These are phyloP conservation scores for Histomonas meleagridis DNA, from an alignment of 208 protist species.

Conservation along the genomic window DNA sequence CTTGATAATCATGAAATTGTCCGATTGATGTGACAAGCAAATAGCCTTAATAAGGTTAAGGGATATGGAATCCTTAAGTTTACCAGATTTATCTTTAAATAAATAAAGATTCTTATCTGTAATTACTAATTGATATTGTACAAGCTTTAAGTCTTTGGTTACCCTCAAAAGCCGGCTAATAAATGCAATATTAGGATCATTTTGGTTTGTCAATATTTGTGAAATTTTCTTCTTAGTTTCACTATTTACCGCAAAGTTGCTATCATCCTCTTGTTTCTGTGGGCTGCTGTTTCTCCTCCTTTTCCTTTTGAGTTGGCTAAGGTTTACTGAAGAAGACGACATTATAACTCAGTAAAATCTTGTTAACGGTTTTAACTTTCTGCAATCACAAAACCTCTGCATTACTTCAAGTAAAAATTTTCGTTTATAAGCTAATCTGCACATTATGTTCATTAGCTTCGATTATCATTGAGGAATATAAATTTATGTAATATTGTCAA, in stretches of 20 bases:
- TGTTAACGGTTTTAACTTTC: no score
- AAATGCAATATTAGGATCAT: not conserved
- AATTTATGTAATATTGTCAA: no score
- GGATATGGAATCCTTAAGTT: not conserved
- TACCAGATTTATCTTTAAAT: conserved; percentile 19
- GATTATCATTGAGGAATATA: no score
- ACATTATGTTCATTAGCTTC: no score
- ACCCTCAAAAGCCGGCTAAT: not conserved
- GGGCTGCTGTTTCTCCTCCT: not conserved
- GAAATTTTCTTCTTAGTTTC: not conserved
- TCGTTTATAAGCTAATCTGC: no score
- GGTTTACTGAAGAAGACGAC: no score
- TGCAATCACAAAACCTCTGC: no score
- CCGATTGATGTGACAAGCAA: conserved; percentile 6
- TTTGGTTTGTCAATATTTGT: no score
- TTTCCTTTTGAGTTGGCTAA: not conserved
- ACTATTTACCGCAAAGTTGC: not conserved
- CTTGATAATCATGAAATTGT: conserved; percentile 35
- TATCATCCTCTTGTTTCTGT: not conserved
- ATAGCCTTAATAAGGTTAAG: not conserved
- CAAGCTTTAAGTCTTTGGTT: not conserved
- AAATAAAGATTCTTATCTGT: not conserved
- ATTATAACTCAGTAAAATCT: no score
- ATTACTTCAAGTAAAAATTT: no score
- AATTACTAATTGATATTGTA: not conserved